A percentile compares a stretch with the other conserved stretches of the same genome.
phyloP scores from a whole-genome alignment of 352 stramenopile genomes.

The Phytopythium kandeliae region DNA sequence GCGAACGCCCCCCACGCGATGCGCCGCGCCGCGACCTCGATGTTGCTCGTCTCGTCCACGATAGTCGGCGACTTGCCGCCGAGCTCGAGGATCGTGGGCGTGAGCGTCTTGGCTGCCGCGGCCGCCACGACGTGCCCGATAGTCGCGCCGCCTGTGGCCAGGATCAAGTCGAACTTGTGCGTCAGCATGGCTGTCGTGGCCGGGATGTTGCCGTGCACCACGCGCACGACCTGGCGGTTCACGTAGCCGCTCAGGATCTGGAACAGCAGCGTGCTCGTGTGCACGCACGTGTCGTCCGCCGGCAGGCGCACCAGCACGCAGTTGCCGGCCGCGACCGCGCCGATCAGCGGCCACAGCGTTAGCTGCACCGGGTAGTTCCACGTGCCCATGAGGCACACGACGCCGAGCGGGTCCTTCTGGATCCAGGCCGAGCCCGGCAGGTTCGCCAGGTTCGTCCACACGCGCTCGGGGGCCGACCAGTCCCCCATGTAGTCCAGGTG shows the following conservation, averaged over 20 bases:
- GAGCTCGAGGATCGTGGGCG: slow-evolving; percentile 91
- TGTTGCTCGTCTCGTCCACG: slow-evolving; percentile 63
- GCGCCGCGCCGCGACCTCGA: slow-evolving; percentile 55
- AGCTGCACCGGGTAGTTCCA: slow-evolving; percentile 91
- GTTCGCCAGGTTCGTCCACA: slow-evolving; percentile 48
- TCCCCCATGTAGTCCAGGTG: slow-evolving; percentile 55
- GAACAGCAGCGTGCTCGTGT: slow-evolving; percentile 44
- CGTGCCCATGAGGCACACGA: slow-evolving; percentile 81
- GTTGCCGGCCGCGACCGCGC: slow-evolving; percentile 89
- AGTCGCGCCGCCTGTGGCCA: slow-evolving; percentile 62
- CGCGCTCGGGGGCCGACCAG: slow-evolving; percentile 44
- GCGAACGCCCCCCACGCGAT: slow-evolving; percentile 84
- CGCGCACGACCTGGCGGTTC: slow-evolving; percentile 53
- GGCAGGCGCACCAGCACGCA: slow-evolving; percentile 88
- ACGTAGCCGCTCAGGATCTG: slow-evolving; percentile 49
- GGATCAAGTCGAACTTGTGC: slow-evolving; percentile 74
- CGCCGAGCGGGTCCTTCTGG: slow-evolving; percentile 63
- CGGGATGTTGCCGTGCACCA: slow-evolving; percentile 74
- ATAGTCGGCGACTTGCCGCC: slow-evolving; percentile 90
- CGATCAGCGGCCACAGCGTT: slow-evolving; percentile 64
- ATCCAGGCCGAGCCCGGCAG: slow-evolving; percentile 48
- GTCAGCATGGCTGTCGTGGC: slow-evolving; percentile 63
- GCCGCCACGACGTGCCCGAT: slow-evolving; percentile 87
- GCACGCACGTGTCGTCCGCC: slow-evolving; percentile 62
- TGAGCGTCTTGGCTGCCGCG: slow-evolving; percentile 91